Percentiles rank a stretch among this genome's conserved stretches.
These are phyloP conservation scores for Mikania micrantha DNA, from an alignment of 129 eudicot genomes.

Conservation along the genomic window DNA sequence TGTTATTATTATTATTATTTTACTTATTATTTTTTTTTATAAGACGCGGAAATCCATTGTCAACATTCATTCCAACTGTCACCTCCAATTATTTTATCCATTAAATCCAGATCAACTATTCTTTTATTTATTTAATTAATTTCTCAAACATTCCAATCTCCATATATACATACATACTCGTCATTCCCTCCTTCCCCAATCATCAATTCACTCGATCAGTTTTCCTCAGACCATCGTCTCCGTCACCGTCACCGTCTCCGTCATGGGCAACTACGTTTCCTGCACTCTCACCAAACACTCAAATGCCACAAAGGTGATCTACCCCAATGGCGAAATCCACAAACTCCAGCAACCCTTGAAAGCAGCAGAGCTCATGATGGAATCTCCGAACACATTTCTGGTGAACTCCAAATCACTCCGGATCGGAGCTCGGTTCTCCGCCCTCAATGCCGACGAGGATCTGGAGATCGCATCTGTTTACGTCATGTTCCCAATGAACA, in stretches of 20 bases:
- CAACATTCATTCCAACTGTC: conserved; percentile 36
- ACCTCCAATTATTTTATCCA: conserved; percentile 17
- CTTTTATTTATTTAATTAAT: not conserved
- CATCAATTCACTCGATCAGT: not conserved
- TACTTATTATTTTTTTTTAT: conserved; percentile 1
- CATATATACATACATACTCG: conserved; percentile 21
- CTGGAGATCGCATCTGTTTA: conserved; percentile 53
- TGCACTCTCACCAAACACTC: conserved; percentile 42
- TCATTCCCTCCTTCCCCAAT: not conserved
- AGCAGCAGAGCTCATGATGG: conserved; percentile 83
- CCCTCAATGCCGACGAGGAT: conserved; percentile 77
- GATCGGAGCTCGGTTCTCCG: conserved; percentile 54
- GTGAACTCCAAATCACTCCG: conserved; percentile 54
- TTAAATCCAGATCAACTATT: not conserved
- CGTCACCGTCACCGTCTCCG: not conserved
- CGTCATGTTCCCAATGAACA: conserved; percentile 59
- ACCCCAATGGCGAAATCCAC: conserved; percentile 58
- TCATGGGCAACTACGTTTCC: conserved; percentile 33
- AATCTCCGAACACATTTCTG: conserved; percentile 49
- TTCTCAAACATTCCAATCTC: conserved; percentile 29
- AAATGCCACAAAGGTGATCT: conserved; percentile 42
- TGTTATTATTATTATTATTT: no score
- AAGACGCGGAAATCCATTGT: conserved; percentile 29
- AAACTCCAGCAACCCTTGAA: conserved; percentile 41
- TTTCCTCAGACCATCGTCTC: no score